Conservation (phyloP, 106 monocot genomes). For the Triglochin maritima region DNA sequence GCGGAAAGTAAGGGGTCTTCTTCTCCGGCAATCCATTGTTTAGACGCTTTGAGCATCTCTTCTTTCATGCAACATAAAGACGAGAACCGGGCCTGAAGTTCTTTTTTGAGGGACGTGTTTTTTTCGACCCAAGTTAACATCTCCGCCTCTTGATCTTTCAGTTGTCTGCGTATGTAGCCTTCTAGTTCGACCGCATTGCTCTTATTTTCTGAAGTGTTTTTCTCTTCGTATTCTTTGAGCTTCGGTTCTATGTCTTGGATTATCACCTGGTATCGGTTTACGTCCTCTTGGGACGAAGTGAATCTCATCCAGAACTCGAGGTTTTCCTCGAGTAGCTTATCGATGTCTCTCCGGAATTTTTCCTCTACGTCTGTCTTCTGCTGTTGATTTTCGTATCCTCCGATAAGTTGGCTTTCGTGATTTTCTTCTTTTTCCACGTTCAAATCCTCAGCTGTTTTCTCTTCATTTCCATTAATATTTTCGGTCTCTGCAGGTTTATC, state of each 20-base stretch:
- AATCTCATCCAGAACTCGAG: slow-evolving; percentile 86
- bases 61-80: slow-evolving; percentile 47
- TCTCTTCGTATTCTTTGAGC: neutral
- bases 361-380: slow-evolving; percentile 7
- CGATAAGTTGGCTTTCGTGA: neutral
- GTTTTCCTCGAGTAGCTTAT: slow-evolving; percentile 68
- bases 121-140: slow-evolving; percentile 64
- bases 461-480: too few relatives aligned
- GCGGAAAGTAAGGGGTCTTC: slow-evolving; percentile 34
- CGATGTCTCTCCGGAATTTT: slow-evolving; percentile 66
- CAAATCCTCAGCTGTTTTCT: neutral
- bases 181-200: slow-evolving; percentile 9
- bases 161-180: slow-evolving; percentile 17
- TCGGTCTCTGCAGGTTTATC: too few relatives aligned
- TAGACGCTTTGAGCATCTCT: slow-evolving; percentile 45
- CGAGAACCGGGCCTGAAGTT: slow-evolving; percentile 44
- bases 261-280: slow-evolving; percentile 2
- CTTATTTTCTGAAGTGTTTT: neutral
- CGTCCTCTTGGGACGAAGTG: slow-evolving; percentile 29
- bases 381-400: too few relatives aligned
- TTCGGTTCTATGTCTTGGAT: neutral
- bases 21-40: slow-evolving; percentile 11
- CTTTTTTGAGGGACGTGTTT: slow-evolving; percentile 33
- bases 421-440: neutral
- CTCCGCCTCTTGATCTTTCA: slow-evolving; percentile 55